These are phyloP conservation scores for Wallemia mellicola DNA, from an alignment of 1,284 basidiomycete species.

Conservation along the genomic window DNA sequence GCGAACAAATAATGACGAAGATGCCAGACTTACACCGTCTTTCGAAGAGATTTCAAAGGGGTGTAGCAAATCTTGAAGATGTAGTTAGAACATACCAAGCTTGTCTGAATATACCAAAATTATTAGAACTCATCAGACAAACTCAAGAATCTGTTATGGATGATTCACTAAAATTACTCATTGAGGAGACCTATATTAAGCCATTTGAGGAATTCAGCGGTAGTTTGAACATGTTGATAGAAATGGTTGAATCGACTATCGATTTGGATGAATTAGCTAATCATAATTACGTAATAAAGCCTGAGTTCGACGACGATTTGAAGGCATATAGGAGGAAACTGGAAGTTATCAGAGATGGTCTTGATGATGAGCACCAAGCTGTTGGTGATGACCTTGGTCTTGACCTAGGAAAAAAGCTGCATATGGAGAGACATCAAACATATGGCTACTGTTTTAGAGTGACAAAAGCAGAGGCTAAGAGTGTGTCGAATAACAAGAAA, in stretches of 20 bases:
- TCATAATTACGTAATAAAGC: conserved; percentile 77
- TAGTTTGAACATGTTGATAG: conserved; percentile 44
- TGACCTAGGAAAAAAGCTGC: conserved; percentile 85
- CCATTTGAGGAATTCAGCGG: conserved; percentile 29
- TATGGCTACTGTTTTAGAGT: conserved; percentile 85
- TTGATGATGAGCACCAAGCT: conserved; percentile 52
- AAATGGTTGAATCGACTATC: conserved; percentile 87
- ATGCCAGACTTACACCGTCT: conserved; percentile 90
- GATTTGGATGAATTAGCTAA: conserved; percentile 54
- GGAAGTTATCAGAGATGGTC: conserved; percentile 35
- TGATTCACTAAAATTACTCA: conserved; percentile 21
- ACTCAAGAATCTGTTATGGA: background rate
- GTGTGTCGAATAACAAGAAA: conserved; percentile 32
- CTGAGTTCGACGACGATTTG: conserved; percentile 57
- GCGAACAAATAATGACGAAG: conserved; percentile 54
- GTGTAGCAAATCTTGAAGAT: conserved; percentile 61
- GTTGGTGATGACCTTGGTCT: conserved; percentile 45
- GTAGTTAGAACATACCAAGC: conserved; percentile 91
- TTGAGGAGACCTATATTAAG: conserved; percentile 35
- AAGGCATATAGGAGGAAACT: conserved; percentile 39
- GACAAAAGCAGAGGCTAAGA: conserved; percentile 70
- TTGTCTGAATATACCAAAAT: conserved; percentile 31
- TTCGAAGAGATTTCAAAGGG: conserved; percentile 70
- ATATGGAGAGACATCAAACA: conserved; percentile 66
- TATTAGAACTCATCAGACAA: conserved; percentile 25